A percentile compares a stretch with the other conserved stretches of the same genome.
phyloP scores from a whole-genome alignment of 169 alveolate species.

The Eimeria maxima region DNA sequence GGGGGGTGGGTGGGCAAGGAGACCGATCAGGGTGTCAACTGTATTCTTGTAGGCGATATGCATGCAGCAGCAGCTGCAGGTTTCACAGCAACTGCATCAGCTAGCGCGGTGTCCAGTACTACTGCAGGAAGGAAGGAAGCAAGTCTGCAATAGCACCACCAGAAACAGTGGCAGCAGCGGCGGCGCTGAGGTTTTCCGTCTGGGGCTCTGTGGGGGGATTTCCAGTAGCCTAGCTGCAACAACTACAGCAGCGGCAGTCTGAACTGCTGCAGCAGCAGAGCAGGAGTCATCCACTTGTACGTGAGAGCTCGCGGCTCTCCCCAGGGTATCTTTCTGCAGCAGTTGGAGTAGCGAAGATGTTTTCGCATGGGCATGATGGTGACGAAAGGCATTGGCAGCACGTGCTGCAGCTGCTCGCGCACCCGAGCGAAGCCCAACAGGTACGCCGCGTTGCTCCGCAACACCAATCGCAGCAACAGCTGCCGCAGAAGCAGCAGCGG shows the following conservation, averaged over 20 bases:
- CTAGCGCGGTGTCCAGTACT: neutral
- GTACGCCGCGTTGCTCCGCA: neutral
- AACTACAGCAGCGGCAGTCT: neutral
- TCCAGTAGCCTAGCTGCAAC: constrained; percentile 25
- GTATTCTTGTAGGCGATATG: neutral
- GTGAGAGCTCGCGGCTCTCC: neutral
- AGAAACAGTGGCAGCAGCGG: constrained; percentile 59
- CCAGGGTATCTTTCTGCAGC: neutral
- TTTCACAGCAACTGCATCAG: neutral
- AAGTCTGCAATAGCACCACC: constrained; percentile 25
- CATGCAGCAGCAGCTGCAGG: constrained; percentile 27
- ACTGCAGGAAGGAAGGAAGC: neutral
- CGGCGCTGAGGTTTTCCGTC: neutral
- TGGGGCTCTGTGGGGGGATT: neutral
- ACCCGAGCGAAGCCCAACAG: constrained; percentile 65
- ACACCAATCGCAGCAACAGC: neutral
- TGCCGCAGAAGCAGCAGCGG: neutral
- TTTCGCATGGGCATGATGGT: constrained; percentile 1
- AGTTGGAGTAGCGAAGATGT: constrained; percentile 8
- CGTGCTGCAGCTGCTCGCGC: constrained; percentile 59
- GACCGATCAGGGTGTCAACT: neutral
- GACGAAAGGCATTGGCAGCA: constrained; percentile 69
- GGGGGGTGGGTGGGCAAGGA: constrained; percentile 2
- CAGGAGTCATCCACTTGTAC: neutral
- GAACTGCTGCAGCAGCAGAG: constrained; percentile 10